Conservation (phyloP, 1,284 basidiomycete genomes). For the Ceratobasidium sp. region DNA sequence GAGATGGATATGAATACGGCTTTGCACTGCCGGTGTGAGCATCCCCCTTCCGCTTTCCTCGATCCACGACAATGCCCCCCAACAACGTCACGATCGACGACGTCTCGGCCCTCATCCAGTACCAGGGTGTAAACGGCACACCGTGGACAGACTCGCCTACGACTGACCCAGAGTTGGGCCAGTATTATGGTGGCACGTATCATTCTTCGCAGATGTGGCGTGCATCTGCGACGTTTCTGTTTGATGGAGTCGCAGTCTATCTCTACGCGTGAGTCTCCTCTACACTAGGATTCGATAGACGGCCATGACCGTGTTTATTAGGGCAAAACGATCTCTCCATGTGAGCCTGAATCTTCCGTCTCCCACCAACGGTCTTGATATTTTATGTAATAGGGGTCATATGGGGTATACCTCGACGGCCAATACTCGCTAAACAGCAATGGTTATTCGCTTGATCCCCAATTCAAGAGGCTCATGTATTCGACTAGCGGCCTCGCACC, state of each 20-base stretch:
- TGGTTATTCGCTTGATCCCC: conserved; percentile 9
- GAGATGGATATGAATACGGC: not conserved
- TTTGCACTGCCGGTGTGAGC: not conserved
- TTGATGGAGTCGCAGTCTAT: conserved; percentile 22
- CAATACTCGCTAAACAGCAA: not conserved
- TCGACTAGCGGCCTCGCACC: not conserved
- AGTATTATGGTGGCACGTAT: conserved; percentile 13
- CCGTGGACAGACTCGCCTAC: conserved; percentile 31
- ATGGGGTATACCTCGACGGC: conserved; percentile 11
- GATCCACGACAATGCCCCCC: conserved; percentile 6
- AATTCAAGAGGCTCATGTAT: conserved; percentile 13
- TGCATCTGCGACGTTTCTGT: conserved; percentile 13
- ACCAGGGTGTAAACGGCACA: not conserved
- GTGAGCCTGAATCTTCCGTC: not conserved
- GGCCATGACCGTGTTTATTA: not conserved
- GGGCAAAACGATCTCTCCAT: conserved; percentile 21
- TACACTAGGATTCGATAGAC: not conserved
- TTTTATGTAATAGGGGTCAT: not conserved
- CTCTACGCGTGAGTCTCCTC: conserved; percentile 26
- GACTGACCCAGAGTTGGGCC: conserved; percentile 1
- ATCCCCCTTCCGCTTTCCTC: not conserved
- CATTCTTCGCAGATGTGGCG: not conserved
- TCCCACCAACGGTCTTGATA: too few species aligned
- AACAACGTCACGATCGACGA: conserved; percentile 18
- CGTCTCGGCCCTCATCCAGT: conserved; percentile 20